A percentile compares a stretch with the other conserved stretches of the same genome.
phyloP scores from a whole-genome alignment of 192 early-diverging fungal species.

The Gonapodya sp. region DNA sequence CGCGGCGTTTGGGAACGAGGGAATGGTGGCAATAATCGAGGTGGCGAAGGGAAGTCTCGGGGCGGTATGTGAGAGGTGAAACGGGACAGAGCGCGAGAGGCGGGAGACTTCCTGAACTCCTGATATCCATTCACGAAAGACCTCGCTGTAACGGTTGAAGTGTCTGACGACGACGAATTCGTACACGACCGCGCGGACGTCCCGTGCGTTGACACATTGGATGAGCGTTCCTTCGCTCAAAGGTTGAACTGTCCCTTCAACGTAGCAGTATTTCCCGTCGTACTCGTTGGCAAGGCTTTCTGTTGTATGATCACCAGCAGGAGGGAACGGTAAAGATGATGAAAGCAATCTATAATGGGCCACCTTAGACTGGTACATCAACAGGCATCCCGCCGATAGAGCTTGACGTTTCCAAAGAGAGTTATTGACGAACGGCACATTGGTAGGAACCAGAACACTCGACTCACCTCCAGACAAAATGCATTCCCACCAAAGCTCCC shows the following conservation, averaged over 20 bases:
- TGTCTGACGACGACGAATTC: neutral
- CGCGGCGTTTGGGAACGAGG: neutral
- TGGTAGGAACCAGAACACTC: neutral
- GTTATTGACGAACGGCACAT: neutral
- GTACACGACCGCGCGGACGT: neutral
- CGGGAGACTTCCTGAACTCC: neutral
- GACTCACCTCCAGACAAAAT: neutral
- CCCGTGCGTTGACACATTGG: neutral
- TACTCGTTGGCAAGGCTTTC: neutral
- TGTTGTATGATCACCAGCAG: neutral
- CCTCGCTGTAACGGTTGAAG: neutral
- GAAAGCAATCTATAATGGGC: neutral
- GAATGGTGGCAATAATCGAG: neutral
- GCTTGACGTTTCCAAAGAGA: neutral
- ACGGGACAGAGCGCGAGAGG: neutral
- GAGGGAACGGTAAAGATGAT: neutral
- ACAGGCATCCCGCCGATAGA: neutral
- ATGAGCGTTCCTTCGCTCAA: neutral
- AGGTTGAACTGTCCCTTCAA: neutral
- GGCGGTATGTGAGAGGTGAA: neutral
- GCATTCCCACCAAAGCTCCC: conserved; percentile 1
- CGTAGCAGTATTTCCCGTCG: neutral
- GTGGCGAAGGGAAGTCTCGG: neutral
- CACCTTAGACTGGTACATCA: neutral
- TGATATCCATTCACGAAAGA: neutral